Evolutionary conservation across 192 early-diverging fungal species (phyloP), one percentile per base, ranked within the genome.

Genomic region (Rhizophagus sp.): DNA sequence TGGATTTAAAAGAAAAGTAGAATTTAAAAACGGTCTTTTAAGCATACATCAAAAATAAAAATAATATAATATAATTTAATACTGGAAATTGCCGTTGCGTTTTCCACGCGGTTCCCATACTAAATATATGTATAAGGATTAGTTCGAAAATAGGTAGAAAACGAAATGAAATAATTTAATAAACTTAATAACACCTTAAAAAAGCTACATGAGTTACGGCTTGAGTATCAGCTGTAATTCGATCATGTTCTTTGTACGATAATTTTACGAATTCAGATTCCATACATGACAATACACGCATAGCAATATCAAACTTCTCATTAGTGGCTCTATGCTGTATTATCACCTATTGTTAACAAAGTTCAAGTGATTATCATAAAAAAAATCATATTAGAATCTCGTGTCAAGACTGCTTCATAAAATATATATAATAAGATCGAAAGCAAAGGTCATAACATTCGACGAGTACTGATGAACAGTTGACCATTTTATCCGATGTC

Each of bases 181-280:
- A 24, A 39, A 77, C 13, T 1, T 15, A 30, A 1, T n/a, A 19
- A 12, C 80, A 90, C 89, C 89, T 93, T 73, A 99, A 84, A 81
- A 98, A 99, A 34, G 97, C 95, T 77, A 97, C 85, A 82, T 99
- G 97, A 11, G 97, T 99, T 36, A 95, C 95, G 6, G 97, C 97
- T 83, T 99, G 97, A 11, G 97, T 99, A 81, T 99, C 97, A 1
- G 97, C 97, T 10, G 97, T 99, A 62, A 98, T 97, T 9, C 93
- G 87, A 81, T 99, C 97, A 76, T 99, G 97, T 62, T 98, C 96
- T 80, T 93, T 82, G 74, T 90, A 93, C 50, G 86, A 89, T 81
- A 98, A 79, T 79, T 92, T 87, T 0, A 97, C 96, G 50, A 97
- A 87, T 49, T 95, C 85, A 8, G 94, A 94, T 82, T 95, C 88